Base-by-base conservation (phyloP, 2,329 filamentous ascomycete genomes). In the Ophiocordyceps camponoti-floridani region DNA sequence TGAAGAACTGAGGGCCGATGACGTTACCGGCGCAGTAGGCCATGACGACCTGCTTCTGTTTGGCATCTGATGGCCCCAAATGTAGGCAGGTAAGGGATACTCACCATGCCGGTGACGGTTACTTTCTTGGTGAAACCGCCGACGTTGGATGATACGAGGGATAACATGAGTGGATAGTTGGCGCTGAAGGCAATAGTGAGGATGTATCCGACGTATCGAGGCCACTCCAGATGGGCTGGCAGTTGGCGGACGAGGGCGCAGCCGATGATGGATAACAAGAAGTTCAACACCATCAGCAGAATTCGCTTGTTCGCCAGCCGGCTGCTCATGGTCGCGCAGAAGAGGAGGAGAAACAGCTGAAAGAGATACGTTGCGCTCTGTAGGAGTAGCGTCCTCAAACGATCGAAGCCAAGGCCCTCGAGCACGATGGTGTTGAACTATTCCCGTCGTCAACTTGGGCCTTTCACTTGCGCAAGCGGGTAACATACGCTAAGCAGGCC, bases 111-210 rank as follows among this genome's bases (percentile, higher is more conserved):
- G 8, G 77, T 69, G 12, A 72, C 69, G 4, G 73, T 69, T 1
- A 68, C 66, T 52, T 77, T 79, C 60, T 81, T 81, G 1, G 75
- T 80, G 44, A 77, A 73, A 1, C 76, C 77, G 18, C 69, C 75
- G 30, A 77, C 62, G 52, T 80, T 80, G 6, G 72, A 65, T 1
- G 69, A 68, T 31, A 75, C 63, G 60, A 79, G 66, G 10, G 70
- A 70, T 57, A 79, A 64, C 41, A 67, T 59, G 31, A 79, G 62
- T 14, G 57, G 53, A 40, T 57, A 53, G 35, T 51, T 52, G 33
- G 48, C 52, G 65, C 72, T 52, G 70, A 67, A 2, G 67, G 72
- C 8, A 68, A 73, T 70, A 68, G 78, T 64, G 75, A 82, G 41
- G 14, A 54, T 53, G 40, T 52, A 51, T 12, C 54, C 57, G n/a